phyloP scores from a whole-genome alignment of 805 yeast genomes.

The Spathaspora passalidarum region DNA sequence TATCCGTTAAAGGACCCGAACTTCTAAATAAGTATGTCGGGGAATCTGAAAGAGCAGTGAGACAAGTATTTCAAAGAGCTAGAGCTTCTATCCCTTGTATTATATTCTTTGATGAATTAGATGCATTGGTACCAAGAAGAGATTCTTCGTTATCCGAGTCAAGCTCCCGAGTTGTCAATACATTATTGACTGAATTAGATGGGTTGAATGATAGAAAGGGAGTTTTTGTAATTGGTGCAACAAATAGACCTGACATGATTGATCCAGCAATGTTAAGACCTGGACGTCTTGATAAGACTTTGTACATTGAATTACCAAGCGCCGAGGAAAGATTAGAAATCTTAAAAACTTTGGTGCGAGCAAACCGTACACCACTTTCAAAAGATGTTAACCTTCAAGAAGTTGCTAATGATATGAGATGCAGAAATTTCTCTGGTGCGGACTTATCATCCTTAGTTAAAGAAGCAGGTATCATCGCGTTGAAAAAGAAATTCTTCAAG shows the following conservation, averaged over 20 bases:
- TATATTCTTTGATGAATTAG: slow-evolving; percentile 92
- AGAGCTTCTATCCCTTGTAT: slow-evolving; percentile 92
- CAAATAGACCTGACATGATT: slow-evolving; percentile 96
- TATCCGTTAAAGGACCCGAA: slow-evolving; percentile 95
- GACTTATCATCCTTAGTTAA: slow-evolving; percentile 88
- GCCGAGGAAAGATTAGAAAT: slow-evolving; percentile 79
- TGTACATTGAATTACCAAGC: slow-evolving; percentile 86
- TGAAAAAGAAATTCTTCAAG: slow-evolving; percentile 67
- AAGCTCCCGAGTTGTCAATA: slow-evolving; percentile 90
- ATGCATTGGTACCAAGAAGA: slow-evolving; percentile 93
- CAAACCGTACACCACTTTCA: slow-evolving; percentile 74
- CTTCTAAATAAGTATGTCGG: slow-evolving; percentile 92
- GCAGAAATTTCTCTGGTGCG: slow-evolving; percentile 93
- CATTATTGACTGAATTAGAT: slow-evolving; percentile 89
- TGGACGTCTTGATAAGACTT: slow-evolving; percentile 89
- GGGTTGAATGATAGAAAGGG: slow-evolving; percentile 92
- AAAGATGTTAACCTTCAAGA: slow-evolving; percentile 54
- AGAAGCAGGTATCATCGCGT: slow-evolving; percentile 89
- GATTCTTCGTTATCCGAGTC: slow-evolving; percentile 86
- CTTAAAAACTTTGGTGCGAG: slow-evolving; percentile 66
- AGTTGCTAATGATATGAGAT: slow-evolving; percentile 73
- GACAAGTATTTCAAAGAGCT: slow-evolving; percentile 91
- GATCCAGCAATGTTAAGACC: slow-evolving; percentile 98
- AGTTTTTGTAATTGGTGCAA: slow-evolving; percentile 92
- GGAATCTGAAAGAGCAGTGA: slow-evolving; percentile 88